Evolutionary conservation across 495 filamentous ascomycete species (phyloP).

Genomic region (Letharia lupina): DNA sequence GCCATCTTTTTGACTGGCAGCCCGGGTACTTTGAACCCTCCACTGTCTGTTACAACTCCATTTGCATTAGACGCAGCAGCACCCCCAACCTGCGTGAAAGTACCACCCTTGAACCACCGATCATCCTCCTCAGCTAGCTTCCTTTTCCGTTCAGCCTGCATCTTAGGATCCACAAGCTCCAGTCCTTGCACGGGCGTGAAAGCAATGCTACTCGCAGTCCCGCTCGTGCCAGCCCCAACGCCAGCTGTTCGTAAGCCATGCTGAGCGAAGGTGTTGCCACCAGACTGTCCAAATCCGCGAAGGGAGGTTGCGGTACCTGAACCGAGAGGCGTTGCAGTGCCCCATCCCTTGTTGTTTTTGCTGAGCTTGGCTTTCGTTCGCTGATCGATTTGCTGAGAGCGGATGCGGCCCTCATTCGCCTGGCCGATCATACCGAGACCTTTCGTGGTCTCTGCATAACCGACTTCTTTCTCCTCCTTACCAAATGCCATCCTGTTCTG

Average conservation of each 20-base stretch:
- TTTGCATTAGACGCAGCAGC: constrained; percentile 38
- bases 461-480: constrained; percentile 90
- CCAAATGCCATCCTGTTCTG: constrained; percentile 96
- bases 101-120: constrained; percentile 90
- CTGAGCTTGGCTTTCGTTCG: constrained; percentile 84
- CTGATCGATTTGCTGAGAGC: constrained; percentile 83
- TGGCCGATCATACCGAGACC: constrained; percentile 94
- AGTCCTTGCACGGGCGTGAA: constrained; percentile 93
- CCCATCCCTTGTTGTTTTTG: constrained; percentile 96
- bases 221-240: constrained; percentile 56
- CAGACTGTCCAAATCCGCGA: constrained; percentile 60
- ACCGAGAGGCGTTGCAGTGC: constrained; percentile 57
- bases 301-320: constrained; percentile 63
- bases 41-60: constrained; percentile 43
- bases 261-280: constrained; percentile 53
- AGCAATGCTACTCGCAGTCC: constrained; percentile 79
- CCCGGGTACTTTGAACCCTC: constrained; percentile 45
- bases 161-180: constrained; percentile 92
- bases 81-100: constrained; percentile 81
- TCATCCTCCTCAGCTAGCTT: constrained; percentile 93
- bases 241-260: constrained; percentile 69
- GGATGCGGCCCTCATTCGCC: constrained; percentile 75
- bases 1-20: constrained; percentile 40
- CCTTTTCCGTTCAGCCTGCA: constrained; percentile 65
- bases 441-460: constrained; percentile 82